Percentiles rank a stretch among this genome's conserved stretches.
phyloP scores from a whole-genome alignment of 2,329 filamentous ascomycete genomes.

The Zasmidium cellare region DNA sequence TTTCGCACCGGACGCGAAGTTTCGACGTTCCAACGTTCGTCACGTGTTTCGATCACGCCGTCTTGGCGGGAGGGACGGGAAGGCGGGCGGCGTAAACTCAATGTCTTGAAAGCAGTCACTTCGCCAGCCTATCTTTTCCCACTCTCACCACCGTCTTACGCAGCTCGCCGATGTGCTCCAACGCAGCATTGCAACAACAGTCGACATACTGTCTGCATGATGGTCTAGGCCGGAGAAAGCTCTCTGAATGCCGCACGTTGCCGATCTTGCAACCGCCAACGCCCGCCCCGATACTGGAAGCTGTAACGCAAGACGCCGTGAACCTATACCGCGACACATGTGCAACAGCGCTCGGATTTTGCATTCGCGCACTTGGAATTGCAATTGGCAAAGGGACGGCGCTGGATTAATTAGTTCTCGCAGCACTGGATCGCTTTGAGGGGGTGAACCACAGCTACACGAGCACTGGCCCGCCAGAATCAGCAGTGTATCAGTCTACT shows the following conservation, averaged over 20 bases:
- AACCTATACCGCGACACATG: no score
- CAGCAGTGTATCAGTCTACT: no score
- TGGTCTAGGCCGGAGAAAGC: not conserved
- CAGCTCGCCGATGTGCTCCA: not conserved
- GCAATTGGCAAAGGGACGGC: no score
- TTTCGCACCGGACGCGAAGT: not conserved
- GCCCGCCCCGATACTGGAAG: no score
- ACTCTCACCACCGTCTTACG: not conserved
- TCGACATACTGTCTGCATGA: not conserved
- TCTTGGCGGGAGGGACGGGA: not conserved
- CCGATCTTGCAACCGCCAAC: no score
- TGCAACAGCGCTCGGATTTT: no score
- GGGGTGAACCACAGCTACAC: no score
- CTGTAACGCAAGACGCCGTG: no score
- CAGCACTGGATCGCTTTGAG: no score
- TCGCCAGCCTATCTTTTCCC: not conserved
- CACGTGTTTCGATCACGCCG: not conserved
- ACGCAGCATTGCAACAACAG: not conserved
- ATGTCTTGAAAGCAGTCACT: not conserved
- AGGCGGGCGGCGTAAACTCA: not conserved
- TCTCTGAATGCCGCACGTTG: not conserved
- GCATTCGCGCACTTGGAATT: no score
- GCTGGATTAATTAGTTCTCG: no score
- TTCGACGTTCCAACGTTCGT: not conserved
- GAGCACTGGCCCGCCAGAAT: no score